Evolutionary conservation across 1,284 basidiomycete species (phyloP), one percentile per base, ranked within the genome.

Genomic region (Pholiota adiposa): DNA sequence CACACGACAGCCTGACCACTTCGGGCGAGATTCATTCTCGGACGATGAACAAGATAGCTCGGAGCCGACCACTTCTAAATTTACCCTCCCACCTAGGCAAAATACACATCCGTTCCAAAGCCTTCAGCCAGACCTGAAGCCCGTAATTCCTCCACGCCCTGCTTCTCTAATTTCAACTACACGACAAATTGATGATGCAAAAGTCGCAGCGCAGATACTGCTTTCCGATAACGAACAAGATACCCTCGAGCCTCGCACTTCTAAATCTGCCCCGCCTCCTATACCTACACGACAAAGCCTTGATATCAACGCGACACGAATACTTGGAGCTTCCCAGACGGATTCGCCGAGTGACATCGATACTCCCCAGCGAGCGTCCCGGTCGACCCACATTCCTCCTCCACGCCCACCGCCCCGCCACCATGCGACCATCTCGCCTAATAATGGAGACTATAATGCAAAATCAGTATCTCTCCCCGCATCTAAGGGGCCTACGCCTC

Each of bases 291-390:
- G 72, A 51, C 66, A 60, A 48, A 59, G 48, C 36, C 62, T 61
- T 2, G 40, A 61, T 33, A 54, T 51, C 9, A 51, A 51, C 27
- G 23, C 63, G 58, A 53, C 54, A 46, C 64, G 61, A 25, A 51
- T 62, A 46, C 62, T 62, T 62, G 64, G 65, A 9, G 63, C 57
- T 16, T 64, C 66, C 23, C 68, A 65, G 53, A 67, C 65, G 48
- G 71, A 72, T 52, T 73, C 71, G 12, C 73, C 73, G 23, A 71
- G 66, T 31, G 73, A 73, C 57, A 70, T 68, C 46, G 64, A 65
- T 43, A 36, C 51, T 0, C 50, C 60, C n/a, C 63, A 60, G 31
- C 48, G 61, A 18, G 36, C 52, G 48, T 63, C 60, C 48, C 46
- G 61, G 44, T 14, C 29, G 6, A 56, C 34, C 21, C 40, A 56